phyloP scores from a whole-genome alignment of 148 eudicot genomes.

The Chenopodium formosanum region DNA sequence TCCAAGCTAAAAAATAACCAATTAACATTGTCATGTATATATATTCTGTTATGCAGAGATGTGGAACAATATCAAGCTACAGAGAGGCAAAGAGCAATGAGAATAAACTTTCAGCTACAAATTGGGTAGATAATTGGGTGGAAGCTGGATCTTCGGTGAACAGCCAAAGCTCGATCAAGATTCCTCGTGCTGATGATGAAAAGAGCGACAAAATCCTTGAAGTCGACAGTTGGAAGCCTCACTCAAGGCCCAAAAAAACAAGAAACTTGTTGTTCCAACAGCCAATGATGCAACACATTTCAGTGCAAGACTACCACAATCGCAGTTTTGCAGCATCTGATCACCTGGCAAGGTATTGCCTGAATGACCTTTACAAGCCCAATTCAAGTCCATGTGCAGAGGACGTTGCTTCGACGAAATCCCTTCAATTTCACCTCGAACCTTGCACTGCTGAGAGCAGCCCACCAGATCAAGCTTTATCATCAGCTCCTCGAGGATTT shows the following conservation, averaged over 20 bases:
- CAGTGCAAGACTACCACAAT: slow-evolving; percentile 37
- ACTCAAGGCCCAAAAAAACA: slow-evolving; percentile 27
- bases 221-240: slow-evolving; percentile 84
- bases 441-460: slow-evolving; percentile 33
- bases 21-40: slow-evolving; percentile 2
- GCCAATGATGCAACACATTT: slow-evolving; percentile 27
- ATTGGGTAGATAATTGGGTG: slow-evolving; percentile 69
- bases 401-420: slow-evolving; percentile 48
- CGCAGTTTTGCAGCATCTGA: slow-evolving; percentile 46
- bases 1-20: not conserved
- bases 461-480: slow-evolving; percentile 40
- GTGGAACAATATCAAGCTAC: slow-evolving; percentile 35
- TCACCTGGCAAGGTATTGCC: slow-evolving; percentile 40
- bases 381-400: slow-evolving; percentile 41
- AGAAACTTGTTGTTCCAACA: slow-evolving; percentile 26
- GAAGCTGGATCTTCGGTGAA: slow-evolving; percentile 53
- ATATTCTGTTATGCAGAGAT: slow-evolving; percentile 39
- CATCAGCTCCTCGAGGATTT: slow-evolving; percentile 48
- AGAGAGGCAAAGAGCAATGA: slow-evolving; percentile 29
- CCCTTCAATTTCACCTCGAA: slow-evolving; percentile 43
- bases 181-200: slow-evolving; percentile 41
- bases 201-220: slow-evolving; percentile 79
- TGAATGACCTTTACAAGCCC: slow-evolving; percentile 37
- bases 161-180: slow-evolving; percentile 39
- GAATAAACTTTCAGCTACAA: slow-evolving; percentile 27